These are phyloP conservation scores for Scheffersomyces lignicola DNA, from an alignment of 1,139 yeast genomes.

Conservation along the genomic window DNA sequence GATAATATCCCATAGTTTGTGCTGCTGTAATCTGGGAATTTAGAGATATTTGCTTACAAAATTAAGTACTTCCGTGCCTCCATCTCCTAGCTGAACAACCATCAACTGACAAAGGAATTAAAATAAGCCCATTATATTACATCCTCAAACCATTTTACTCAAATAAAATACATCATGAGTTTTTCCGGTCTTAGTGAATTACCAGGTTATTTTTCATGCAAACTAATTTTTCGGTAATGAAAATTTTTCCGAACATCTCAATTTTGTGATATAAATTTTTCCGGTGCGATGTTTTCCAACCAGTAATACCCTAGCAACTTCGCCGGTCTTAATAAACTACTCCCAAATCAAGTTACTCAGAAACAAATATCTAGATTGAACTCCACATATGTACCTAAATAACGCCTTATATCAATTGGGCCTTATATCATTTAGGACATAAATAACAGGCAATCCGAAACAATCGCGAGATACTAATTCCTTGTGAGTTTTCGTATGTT, in stretches of 20 bases:
- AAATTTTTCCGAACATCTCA: background rate
- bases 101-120: too few relatives aligned
- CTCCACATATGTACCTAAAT: too few relatives aligned
- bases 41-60: background rate
- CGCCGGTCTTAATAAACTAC: background rate
- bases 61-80: too few relatives aligned
- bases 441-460: too few relatives aligned
- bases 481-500: background rate
- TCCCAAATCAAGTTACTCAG: too few relatives aligned
- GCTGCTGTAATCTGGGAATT: background rate
- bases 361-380: too few relatives aligned
- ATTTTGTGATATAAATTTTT: background rate
- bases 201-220: background rate
- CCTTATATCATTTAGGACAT: background rate
- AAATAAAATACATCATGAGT: background rate
- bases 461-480: background rate
- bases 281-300: background rate
- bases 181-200: too few relatives aligned
- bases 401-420: slow-evolving; percentile 1
- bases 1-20: background rate
- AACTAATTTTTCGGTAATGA: background rate
- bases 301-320: background rate
- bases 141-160: background rate
- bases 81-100: too few relatives aligned
- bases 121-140: too few relatives aligned